These are phyloP conservation scores for Coprinellus micaceus DNA, from an alignment of 768 basidiomycete genomes.

Conservation along the genomic window DNA sequence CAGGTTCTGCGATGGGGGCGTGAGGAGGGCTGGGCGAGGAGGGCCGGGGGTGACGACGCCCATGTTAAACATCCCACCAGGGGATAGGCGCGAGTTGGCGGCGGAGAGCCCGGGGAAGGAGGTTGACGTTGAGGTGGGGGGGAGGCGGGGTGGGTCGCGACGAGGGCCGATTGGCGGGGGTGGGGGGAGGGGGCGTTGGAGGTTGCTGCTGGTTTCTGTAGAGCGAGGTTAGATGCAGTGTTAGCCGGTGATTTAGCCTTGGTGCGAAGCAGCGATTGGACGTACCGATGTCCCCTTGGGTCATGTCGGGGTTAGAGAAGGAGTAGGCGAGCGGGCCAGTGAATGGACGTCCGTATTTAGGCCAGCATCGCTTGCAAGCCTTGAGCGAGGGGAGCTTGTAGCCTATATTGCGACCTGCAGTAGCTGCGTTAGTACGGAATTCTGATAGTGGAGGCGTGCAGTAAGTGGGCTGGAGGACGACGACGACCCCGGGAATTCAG, in stretches of 20 bases:
- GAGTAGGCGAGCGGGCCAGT: conserved; percentile 56
- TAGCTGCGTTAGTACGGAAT: background rate
- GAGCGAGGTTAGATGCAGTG: background rate
- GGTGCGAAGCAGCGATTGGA: conserved; percentile 2
- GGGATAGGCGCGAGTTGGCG: too few species aligned
- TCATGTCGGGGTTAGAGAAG: conserved; percentile 14
- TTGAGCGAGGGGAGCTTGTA: conserved; percentile 68
- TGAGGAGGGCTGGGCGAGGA: background rate
- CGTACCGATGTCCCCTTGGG: conserved; percentile 11
- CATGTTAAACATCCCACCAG: background rate
- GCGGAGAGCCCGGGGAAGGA: conserved; percentile 8
- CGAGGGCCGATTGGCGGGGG: conserved; percentile 8
- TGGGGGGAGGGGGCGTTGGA: conserved; percentile 19
- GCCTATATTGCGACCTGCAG: conserved; percentile 66
- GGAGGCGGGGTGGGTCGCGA: conserved; percentile 8
- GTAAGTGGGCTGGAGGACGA: too few species aligned
- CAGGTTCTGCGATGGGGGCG: background rate
- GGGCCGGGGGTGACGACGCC: too few species aligned
- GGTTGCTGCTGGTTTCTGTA: conserved; percentile 6
- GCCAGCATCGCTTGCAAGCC: conserved; percentile 76
- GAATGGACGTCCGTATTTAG: conserved; percentile 60
- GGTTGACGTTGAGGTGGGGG: conserved; percentile 14
- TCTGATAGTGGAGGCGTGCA: too few species aligned
- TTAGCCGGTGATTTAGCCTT: conserved; percentile 12
- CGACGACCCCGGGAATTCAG: too few species aligned